Base-by-base conservation (phyloP, 495 filamentous ascomycete genomes). In the Penicillium tannophilum region DNA sequence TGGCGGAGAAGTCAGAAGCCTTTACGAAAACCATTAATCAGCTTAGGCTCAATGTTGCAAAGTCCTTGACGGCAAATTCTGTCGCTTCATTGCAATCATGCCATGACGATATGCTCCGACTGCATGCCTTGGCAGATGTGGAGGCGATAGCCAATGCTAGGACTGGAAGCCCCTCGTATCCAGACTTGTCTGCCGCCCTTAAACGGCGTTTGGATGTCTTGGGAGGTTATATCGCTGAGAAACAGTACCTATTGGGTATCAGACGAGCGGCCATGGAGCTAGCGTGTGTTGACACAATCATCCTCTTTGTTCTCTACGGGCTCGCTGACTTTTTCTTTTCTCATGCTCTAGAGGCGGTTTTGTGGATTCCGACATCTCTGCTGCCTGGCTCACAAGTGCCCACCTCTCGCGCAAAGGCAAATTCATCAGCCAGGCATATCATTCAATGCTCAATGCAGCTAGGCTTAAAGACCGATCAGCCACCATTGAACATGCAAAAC, bases 241-340 rank as follows among this genome's bases (percentile, higher is more conserved):
- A 98, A 70, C 93, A 98, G 70, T 96, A 96, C 65, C 73, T 99
- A 26, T 82, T 99, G n/a, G 89, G 92, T 2, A 79, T 98, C 20
- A 82, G 92, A 52, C 82, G 93, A 57, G 93, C 92, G 33, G 84
- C 87, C 2, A 97, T 97, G 91, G 83, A 91, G 60, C 63, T 91
- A 59, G 84, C 63, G 71, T 73, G 58, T 54, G 76, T 67, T 46
- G 17, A 39, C 28, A 17, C 28, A 12, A 47, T 17, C 12, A 3
- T 23, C 30, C 17, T 19, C 19, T 6, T 49, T 6, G 46, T 9
- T 5, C 33, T 6, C 14, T 33, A n/a, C 9, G n/a, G 12, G 16
- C 6, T 43, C 45, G 46, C 59, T 75, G 61, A 69, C 39, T 19
- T 31, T 35, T 28, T 6, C 14, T 59, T n/a, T 23, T 6, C 10